A percentile compares a stretch with the other conserved stretches of the same genome.
phyloP scores from a whole-genome alignment of 176 grass and related monocot species.

The Cenchrus fungigraminus region DNA sequence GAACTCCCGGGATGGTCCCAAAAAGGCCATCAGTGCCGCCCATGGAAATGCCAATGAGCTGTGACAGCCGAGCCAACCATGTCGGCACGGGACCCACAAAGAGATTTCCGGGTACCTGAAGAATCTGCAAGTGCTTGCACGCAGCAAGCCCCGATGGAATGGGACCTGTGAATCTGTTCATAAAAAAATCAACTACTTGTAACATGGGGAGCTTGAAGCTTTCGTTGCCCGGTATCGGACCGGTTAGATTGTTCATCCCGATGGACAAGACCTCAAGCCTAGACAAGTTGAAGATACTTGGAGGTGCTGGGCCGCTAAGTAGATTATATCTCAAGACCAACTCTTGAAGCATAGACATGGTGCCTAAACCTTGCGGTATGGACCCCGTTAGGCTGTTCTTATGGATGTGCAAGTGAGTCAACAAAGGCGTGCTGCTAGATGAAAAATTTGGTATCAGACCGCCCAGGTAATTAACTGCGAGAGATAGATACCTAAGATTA shows the following conservation, averaged over 20 bases:
- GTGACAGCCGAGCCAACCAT: slow-evolving; percentile 11
- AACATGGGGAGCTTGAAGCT: background rate
- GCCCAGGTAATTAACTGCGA: too few relatives aligned
- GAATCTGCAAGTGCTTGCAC: background rate
- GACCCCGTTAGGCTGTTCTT: too few relatives aligned
- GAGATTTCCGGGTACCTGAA: background rate
- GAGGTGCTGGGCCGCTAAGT: background rate
- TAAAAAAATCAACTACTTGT: background rate
- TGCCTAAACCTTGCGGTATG: too few relatives aligned
- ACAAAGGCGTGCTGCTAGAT: too few relatives aligned
- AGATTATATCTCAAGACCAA: too few relatives aligned
- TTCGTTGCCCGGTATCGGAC: background rate
- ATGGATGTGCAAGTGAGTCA: too few relatives aligned
- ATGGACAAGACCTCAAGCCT: background rate
- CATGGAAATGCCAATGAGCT: background rate
- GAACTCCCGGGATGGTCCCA: background rate
- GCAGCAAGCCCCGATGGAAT: background rate
- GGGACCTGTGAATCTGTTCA: background rate
- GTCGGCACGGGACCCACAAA: background rate
- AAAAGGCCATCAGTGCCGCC: background rate
- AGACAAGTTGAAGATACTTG: background rate
- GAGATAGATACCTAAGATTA: too few relatives aligned
- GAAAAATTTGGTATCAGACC: too few relatives aligned
- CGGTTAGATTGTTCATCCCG: background rate
- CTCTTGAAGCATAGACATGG: too few relatives aligned